These are phyloP conservation scores for Malus hybrid DNA, from an alignment of 331 rosid genomes.

Conservation along the genomic window DNA sequence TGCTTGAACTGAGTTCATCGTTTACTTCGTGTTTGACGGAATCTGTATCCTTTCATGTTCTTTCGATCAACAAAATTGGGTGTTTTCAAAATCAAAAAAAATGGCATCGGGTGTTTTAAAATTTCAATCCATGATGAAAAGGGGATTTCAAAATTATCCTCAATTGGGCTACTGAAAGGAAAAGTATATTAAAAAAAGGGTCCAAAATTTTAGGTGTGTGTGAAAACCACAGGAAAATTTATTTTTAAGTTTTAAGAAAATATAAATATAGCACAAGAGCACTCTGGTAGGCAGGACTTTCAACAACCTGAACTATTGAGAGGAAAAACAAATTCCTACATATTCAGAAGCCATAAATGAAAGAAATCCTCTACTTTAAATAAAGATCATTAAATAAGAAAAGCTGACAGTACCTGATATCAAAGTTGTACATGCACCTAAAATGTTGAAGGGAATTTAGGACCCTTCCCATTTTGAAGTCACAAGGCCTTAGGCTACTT, in stretches of 20 bases:
- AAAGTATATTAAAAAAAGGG: background rate
- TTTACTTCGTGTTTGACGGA: background rate
- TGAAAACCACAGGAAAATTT: background rate
- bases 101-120: background rate
- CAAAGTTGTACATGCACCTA: slow-evolving; percentile 69
- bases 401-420: slow-evolving; percentile 50
- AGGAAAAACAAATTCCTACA: background rate
- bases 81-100: background rate
- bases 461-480: slow-evolving; percentile 85
- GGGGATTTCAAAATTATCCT: background rate
- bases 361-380: background rate
- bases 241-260: background rate
- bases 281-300: background rate
- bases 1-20: background rate
- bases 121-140: background rate
- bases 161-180: background rate
- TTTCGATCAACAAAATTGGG: background rate
- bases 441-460: slow-evolving; percentile 58
- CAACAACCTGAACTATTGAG: background rate
- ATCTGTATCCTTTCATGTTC: background rate
- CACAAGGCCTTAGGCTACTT: slow-evolving; percentile 72
- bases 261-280: background rate
- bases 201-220: background rate
- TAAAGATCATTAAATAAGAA: background rate
- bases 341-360: background rate